phyloP scores from a whole-genome alignment of 2,329 filamentous ascomycete species.

The Phialocephala sp. region DNA sequence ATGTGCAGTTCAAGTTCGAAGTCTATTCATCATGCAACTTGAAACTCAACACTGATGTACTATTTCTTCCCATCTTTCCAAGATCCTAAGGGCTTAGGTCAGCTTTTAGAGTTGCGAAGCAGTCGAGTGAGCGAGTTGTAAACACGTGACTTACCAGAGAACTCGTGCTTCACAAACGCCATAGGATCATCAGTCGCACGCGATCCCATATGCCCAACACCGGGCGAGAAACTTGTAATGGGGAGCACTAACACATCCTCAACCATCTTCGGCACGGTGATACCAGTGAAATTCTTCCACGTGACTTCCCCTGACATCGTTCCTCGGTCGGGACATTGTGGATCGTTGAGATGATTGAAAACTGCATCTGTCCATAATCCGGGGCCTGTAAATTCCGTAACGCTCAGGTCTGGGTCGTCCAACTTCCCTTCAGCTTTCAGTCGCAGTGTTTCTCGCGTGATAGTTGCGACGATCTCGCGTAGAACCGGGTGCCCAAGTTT shows the following conservation, averaged over 20 bases:
- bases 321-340: not conserved
- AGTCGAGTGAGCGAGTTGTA: not conserved
- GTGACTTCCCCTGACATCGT: not conserved
- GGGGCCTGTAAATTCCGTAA: not conserved
- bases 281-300: constrained; percentile 5
- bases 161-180: constrained; percentile 10
- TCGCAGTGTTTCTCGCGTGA: not conserved
- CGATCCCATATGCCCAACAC: constrained; percentile 3
- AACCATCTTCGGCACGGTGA: not conserved
- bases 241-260: constrained; percentile 3
- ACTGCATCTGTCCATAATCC: constrained; percentile 1
- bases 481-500: constrained; percentile 1
- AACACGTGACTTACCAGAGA: constrained; percentile 1
- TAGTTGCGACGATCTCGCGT: not conserved
- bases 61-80: constrained; percentile 10
- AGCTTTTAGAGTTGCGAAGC: not conserved
- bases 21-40: not conserved
- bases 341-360: not conserved
- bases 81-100: not conserved
- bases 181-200: constrained; percentile 5
- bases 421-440: constrained; percentile 1
- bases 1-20: not conserved
- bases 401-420: not conserved
- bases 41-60: not conserved
- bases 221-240: not conserved